Percentiles rank a stretch among this genome's conserved stretches.
Conservation (phyloP, 1,284 basidiomycete genomes). For the Rhodotorula sp. region DNA sequence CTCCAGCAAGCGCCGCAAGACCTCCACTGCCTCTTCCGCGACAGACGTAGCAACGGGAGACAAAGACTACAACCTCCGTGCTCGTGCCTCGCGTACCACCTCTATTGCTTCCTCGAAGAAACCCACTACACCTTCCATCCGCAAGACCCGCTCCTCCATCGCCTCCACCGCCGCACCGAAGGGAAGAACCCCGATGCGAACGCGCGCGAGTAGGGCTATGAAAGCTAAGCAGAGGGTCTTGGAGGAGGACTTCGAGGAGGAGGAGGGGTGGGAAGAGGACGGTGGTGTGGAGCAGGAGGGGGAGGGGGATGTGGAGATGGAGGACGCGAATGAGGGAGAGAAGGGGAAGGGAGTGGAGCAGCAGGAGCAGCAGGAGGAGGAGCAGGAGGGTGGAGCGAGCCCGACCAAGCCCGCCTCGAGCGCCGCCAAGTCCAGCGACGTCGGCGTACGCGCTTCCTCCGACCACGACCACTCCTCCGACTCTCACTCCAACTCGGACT, state of each 20-base stretch:
- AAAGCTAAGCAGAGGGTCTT: slow-evolving; percentile 20
- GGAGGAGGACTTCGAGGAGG: slow-evolving; percentile 8
- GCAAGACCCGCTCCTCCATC: slow-evolving; percentile 1
- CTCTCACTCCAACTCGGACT: slow-evolving; percentile 18
- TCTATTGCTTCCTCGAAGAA: slow-evolving; percentile 1
- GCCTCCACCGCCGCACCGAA: neutral
- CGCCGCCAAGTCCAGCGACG: too few species aligned
- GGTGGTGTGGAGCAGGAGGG: neutral
- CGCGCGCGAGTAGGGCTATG: slow-evolving; percentile 19
- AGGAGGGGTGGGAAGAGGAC: neutral
- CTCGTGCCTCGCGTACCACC: slow-evolving; percentile 9
- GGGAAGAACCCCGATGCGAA: slow-evolving; percentile 21
- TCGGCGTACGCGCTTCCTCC: too few species aligned
- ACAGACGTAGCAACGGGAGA: neutral
- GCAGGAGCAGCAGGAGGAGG: too few species aligned
- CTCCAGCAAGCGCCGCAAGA: slow-evolving; percentile 31
- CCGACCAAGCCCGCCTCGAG: neutral
- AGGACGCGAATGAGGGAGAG: neutral
- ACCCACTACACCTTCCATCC: slow-evolving; percentile 12
- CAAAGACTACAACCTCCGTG: slow-evolving; percentile 27
- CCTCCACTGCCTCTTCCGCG: neutral
- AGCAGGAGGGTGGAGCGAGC: neutral
- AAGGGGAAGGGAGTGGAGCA: neutral
- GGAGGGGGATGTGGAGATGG: slow-evolving; percentile 19
- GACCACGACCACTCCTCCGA: slow-evolving; percentile 26